Evolutionary conservation across 768 basidiomycete genomes (phyloP), one percentile per base, ranked within the genome.

Genomic region (Lentinula lateritia): DNA sequence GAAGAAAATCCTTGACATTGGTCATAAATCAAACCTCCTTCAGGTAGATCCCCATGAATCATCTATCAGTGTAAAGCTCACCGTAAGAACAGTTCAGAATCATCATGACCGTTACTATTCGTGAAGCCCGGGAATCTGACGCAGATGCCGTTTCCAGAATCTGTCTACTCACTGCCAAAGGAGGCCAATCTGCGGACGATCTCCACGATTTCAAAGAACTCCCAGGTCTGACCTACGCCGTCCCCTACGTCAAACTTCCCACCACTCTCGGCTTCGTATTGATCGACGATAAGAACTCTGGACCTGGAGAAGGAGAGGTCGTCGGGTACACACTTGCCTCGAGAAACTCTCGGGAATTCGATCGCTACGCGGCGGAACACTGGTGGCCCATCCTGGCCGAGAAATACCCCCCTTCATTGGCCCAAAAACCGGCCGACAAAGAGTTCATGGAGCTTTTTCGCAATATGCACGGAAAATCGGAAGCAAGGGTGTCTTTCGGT

Each of bases 131-230:
- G 13, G 53, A 54, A 39, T 18, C 53, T 18, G 53, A 54, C 20
- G 53, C 53, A 54, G 53, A 54, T 41, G 53, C 53, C 16, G 9
- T 54, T 12, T 54, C 53, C 53, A 54, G 36, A 20, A 39, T 54
- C 5, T 54, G 53, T 20, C 35, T 54, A 36, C 53, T 54, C 34
- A 54, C 53, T 15, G 53, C 53, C 15, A 38, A 54, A 36, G 53
- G 53, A 20, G 53, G 53, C 9, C 35, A 54, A 39, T 54, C 53
- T 20, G 53, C 53, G n/a, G 53, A 54, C 10, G 53, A 54, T 39
- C 53, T 54, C 9, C 53, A 54, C 53, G 53, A 54, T 54, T 54
- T 54, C 38, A 54, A 54, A 20, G 53, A 54, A 39, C 36, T 54
- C 4, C 53, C 53, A 39, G 53, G 53, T 2, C 39, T 54, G 20